Percentiles rank a stretch among this genome's conserved stretches.
phyloP scores from a whole-genome alignment of 2,329 filamentous ascomycete species.

The Aspergillus pseudonomiae region DNA sequence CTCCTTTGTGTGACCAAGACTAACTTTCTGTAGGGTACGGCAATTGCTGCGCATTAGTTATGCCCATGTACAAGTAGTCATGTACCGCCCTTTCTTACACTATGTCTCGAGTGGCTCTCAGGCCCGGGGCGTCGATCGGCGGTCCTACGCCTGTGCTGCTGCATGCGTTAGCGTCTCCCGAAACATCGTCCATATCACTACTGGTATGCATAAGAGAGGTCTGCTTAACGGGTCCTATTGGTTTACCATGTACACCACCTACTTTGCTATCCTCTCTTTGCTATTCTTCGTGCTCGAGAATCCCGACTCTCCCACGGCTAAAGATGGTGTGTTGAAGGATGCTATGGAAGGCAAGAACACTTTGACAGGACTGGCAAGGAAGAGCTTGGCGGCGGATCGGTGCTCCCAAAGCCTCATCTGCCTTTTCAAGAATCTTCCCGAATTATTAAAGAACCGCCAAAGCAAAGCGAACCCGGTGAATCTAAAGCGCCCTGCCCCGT shows the following conservation, averaged over 20 bases:
- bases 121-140: slow-evolving; percentile 58
- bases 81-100: slow-evolving; percentile 68
- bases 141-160: slow-evolving; percentile 66
- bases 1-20: not conserved
- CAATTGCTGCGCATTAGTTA: slow-evolving; percentile 66
- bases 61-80: slow-evolving; percentile 65
- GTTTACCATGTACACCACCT: slow-evolving; percentile 71
- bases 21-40: slow-evolving; percentile 49
- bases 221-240: slow-evolving; percentile 66
- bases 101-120: slow-evolving; percentile 60
- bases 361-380: slow-evolving; percentile 74
- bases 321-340: slow-evolving; percentile 78
- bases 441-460: slow-evolving; percentile 63
- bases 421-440: slow-evolving; percentile 82
- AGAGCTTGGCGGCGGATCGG: slow-evolving; percentile 85
- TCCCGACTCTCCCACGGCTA: slow-evolving; percentile 61
- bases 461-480: slow-evolving; percentile 50
- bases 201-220: slow-evolving; percentile 64
- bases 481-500: slow-evolving; percentile 52
- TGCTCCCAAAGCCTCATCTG: slow-evolving; percentile 75
- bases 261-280: slow-evolving; percentile 66
- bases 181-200: slow-evolving; percentile 68
- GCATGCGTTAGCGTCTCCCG: slow-evolving; percentile 68
- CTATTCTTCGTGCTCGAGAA: slow-evolving; percentile 68
- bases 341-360: slow-evolving; percentile 83